Conservation (phyloP, 305 asterid genomes). For the Euphrasia arctica region DNA sequence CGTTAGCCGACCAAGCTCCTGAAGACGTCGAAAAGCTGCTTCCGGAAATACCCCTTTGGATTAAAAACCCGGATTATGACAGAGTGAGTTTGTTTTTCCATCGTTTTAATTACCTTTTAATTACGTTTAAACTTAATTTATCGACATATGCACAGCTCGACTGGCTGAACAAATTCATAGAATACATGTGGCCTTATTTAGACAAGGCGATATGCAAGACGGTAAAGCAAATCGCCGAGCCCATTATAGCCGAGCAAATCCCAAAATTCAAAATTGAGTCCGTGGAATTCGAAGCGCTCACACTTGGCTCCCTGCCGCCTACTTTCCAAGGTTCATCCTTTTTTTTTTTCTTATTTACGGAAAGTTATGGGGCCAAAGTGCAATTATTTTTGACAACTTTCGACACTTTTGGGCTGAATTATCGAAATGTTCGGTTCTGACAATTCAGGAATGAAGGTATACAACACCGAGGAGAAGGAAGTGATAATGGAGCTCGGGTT, state of each 20-base stretch:
- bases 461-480: constrained; percentile 79
- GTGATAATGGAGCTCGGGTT: constrained; percentile 74
- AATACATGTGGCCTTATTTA: constrained; percentile 83
- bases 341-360: neutral
- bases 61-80: constrained; percentile 83
- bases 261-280: constrained; percentile 70
- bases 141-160: constrained; percentile 50
- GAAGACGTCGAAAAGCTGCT: constrained; percentile 48
- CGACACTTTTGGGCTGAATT: no score
- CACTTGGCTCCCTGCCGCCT: constrained; percentile 70
- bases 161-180: constrained; percentile 81
- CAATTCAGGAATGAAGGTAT: constrained; percentile 75
- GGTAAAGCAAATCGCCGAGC: constrained; percentile 54
- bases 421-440: neutral
- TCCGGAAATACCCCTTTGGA: constrained; percentile 78
- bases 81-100: constrained; percentile 40
- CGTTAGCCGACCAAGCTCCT: constrained; percentile 54
- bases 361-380: no score
- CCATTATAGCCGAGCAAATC: constrained; percentile 72
- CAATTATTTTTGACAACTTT: no score
- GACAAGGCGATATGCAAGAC: constrained; percentile 87
- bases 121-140: no score
- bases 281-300: constrained; percentile 57
- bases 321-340: constrained; percentile 67
- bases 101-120: neutral